Percentiles rank a stretch among this genome's conserved stretches.
phyloP scores from a whole-genome alignment of 1,284 basidiomycete genomes.

The Moniliophthora roreri region DNA sequence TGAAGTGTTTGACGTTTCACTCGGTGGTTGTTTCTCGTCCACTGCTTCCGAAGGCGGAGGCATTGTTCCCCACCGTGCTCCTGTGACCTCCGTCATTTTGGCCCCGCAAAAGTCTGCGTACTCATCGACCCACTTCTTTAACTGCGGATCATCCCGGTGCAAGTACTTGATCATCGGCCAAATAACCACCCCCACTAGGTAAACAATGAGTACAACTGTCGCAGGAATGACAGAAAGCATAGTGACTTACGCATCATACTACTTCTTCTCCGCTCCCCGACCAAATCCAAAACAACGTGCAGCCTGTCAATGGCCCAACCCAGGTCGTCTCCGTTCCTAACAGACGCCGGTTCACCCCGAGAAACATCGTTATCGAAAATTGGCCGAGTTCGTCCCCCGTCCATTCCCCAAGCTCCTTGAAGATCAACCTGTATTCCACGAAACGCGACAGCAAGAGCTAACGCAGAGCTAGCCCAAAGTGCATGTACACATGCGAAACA shows the following conservation, averaged over 20 bases:
- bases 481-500: conserved; percentile 73
- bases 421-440: conserved; percentile 6
- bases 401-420: not conserved
- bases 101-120: conserved; percentile 69
- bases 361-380: conserved; percentile 3
- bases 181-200: conserved; percentile 58
- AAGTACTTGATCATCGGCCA: conserved; percentile 70
- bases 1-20: not conserved
- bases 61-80: conserved; percentile 4
- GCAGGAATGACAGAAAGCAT: conserved; percentile 11
- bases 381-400: not conserved
- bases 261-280: conserved; percentile 64
- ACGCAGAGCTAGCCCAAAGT: conserved; percentile 60
- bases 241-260: conserved; percentile 62
- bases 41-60: not conserved
- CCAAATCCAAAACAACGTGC: conserved; percentile 55
- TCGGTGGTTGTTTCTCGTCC: not conserved
- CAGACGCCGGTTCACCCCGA: not conserved
- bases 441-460: conserved; percentile 65
- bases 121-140: conserved; percentile 55
- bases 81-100: conserved; percentile 39
- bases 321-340: conserved; percentile 29
- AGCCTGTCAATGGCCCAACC: conserved; percentile 58
- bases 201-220: conserved; percentile 14
- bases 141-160: conserved; percentile 49